Conservation (phyloP, 192 early-diverging fungal genomes). For the Backusella psychrophila region DNA sequence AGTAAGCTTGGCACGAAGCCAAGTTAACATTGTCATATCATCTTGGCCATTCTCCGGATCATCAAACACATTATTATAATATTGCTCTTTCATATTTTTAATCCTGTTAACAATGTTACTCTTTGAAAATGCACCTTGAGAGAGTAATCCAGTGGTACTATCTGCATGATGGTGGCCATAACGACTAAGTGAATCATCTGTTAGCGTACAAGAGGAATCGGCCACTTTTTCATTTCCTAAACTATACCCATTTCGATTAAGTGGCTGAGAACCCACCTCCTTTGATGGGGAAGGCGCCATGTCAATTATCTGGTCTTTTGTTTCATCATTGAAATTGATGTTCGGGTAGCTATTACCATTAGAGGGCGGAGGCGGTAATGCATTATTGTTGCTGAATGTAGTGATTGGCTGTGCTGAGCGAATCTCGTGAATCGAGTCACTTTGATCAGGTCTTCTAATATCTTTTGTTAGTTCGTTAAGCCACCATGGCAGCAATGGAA, state of each 20-base stretch:
- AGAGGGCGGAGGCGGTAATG: background rate
- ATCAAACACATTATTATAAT: background rate
- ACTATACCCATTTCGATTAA: background rate
- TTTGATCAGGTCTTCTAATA: background rate
- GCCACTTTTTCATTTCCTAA: background rate
- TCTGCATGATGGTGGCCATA: background rate
- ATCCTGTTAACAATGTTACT: background rate
- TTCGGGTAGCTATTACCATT: background rate
- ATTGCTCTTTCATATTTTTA: background rate
- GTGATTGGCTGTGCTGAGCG: background rate
- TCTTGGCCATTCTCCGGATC: background rate
- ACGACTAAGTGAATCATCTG: background rate
- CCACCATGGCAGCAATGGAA: conserved; percentile 6
- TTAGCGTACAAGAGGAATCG: background rate
- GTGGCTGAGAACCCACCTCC: too few relatives aligned
- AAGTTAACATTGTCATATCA: background rate
- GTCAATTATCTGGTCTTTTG: background rate
- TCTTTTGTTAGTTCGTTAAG: background rate
- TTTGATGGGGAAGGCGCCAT: background rate
- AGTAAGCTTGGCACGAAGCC: background rate
- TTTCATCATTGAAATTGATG: background rate
- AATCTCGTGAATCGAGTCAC: background rate
- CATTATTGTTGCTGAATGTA: background rate
- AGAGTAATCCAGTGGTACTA: background rate
- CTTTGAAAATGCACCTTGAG: background rate